phyloP scores from a whole-genome alignment of 2,329 filamentous ascomycete species.

The Fusarium xyrophilum region DNA sequence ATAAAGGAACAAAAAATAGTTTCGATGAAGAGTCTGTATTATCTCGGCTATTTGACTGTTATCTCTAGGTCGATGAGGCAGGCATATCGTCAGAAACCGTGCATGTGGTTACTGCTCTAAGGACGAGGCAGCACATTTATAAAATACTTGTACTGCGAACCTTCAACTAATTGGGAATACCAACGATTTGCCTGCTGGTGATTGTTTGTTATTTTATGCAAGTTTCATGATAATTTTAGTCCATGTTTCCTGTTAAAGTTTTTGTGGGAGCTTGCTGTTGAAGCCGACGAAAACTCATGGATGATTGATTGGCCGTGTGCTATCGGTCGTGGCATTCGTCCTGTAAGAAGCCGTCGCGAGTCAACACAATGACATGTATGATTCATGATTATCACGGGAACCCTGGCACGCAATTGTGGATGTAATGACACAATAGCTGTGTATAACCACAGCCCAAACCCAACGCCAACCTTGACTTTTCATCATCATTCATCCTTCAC shows the following conservation, averaged over 20 bases:
- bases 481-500: background rate
- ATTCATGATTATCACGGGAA: conserved; percentile 2
- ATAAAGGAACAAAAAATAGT: background rate
- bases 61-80: background rate
- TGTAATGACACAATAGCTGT: background rate
- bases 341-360: background rate
- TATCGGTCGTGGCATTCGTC: background rate
- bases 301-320: background rate
- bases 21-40: background rate
- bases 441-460: background rate
- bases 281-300: accelerated
- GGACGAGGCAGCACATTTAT: background rate
- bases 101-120: background rate
- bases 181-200: background rate
- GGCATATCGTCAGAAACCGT: background rate
- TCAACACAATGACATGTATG: conserved; percentile 4
- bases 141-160: too few relatives aligned
- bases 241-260: background rate
- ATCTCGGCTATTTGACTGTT: background rate
- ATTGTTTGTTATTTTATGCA: background rate
- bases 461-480: background rate
- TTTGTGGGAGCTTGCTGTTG: background rate
- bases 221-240: background rate
- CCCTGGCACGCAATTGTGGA: conserved; percentile 7
- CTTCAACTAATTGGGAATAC: background rate